These are phyloP conservation scores for Citrus sp. DNA, from an alignment of 345 rosid species.

Conservation along the genomic window DNA sequence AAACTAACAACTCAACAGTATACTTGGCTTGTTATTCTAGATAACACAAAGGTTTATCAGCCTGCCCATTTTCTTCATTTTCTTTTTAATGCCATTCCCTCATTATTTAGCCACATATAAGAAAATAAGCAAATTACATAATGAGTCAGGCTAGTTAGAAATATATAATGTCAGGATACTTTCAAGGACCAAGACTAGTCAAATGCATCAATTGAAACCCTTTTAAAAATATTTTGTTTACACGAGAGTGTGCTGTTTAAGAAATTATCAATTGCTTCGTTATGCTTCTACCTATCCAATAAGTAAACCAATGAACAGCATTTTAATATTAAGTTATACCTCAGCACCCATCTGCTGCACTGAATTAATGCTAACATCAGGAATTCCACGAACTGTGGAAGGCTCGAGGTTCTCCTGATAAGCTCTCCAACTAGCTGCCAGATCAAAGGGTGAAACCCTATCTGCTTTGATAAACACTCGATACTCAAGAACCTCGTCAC, in stretches of 20 bases:
- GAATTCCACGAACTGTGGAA: conserved; percentile 90
- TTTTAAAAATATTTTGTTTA: neutral
- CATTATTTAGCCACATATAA: neutral
- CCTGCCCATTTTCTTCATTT: too few relatives aligned
- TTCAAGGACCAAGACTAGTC: neutral
- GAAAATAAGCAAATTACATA: neutral
- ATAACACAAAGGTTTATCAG: neutral
- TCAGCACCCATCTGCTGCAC: conserved; percentile 48
- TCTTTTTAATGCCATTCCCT: neutral
- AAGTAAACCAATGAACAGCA: neutral
- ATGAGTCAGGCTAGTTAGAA: neutral
- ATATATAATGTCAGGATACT: neutral
- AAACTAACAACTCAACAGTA: neutral
- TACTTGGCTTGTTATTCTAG: too few relatives aligned
- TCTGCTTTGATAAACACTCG: conserved; percentile 80
- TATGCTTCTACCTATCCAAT: neutral
- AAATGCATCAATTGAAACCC: neutral
- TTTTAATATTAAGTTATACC: conserved; percentile 31
- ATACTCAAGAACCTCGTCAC: conserved; percentile 74
- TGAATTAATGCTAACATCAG: conserved; percentile 89
- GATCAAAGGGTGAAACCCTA: conserved; percentile 95
- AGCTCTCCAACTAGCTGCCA: conserved; percentile 99
- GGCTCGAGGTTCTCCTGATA: conserved; percentile 90
- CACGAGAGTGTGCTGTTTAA: neutral
- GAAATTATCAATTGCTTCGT: neutral